Base-by-base conservation (phyloP, 208 protist species). In the Acanthamoeba sp. region DNA sequence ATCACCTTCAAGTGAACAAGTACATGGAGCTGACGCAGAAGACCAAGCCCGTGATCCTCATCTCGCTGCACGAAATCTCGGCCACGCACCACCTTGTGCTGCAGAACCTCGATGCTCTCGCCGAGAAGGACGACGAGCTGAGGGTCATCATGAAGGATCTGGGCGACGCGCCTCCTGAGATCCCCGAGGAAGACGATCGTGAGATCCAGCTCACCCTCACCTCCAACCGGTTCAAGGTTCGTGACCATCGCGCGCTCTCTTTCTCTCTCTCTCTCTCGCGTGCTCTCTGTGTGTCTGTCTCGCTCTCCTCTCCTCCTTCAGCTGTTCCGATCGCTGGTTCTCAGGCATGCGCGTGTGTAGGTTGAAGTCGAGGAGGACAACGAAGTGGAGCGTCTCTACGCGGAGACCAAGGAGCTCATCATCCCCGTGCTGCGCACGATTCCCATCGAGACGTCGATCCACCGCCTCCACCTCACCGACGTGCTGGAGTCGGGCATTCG, bases 1-100 rank as follows among this genome's bases (percentile, higher is more conserved):
- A 98, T 36, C 91, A 97, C 78, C 95, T 98, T 24, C 92, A 97
- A 69, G 95, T 98, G 12, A 95, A 98, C 78, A 92, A 97, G 85
- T 98, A 97, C 69, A 97, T 94, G 69, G 97, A 98, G 34, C 69
- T 97, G 24, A 95, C 93, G n/a, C 82, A 96, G 78, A 96, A 95
- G 32, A 95, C 91, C 45, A 95, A 96, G 34, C 97, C 97, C 45
- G 52, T 95, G 5, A 98, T 98, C 66, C 96, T 95, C 59, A 97
- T 98, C 80, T 96, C 95, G 14, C 66, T 95, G 20, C 78, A 95
- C 36, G 97, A 98, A 92, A 97, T 98, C 90, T 95, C 88, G 24
- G 66, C 48, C n/a, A 97, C 95, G 34, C 97, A 98, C 66, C 16
- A 82, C 45, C 20, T 97, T 1, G 82, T 97, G 4, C 29, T 93